These are phyloP conservation scores for Vitis riparia DNA, from an alignment of 164 flowering plant species.

Conservation along the genomic window DNA sequence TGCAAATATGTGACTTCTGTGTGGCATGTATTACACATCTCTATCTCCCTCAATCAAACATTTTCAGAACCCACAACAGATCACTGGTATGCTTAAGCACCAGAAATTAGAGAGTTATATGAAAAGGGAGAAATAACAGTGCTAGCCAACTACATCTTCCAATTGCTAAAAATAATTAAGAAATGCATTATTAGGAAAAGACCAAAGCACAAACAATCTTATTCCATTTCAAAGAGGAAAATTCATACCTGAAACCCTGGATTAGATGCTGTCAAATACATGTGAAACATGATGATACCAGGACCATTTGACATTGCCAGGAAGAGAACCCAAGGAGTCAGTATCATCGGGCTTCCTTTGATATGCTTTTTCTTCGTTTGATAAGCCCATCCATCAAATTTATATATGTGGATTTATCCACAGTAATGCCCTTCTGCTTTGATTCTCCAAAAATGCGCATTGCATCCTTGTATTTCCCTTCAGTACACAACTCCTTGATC, in stretches of 20 bases:
- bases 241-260: neutral
- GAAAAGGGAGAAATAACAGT: neutral
- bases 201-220: neutral
- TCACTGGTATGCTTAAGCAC: neutral
- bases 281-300: neutral
- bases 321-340: neutral
- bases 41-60: neutral
- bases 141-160: neutral
- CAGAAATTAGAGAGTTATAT: neutral
- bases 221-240: neutral
- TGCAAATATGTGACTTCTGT: neutral
- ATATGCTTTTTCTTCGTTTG: slow-evolving; percentile 57
- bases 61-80: neutral
- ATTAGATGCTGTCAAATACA: neutral
- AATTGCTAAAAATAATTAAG: neutral
- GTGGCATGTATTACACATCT: neutral
- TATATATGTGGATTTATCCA: slow-evolving; percentile 53
- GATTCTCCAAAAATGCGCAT: slow-evolving; percentile 46
- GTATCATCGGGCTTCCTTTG: slow-evolving; percentile 22
- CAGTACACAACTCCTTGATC: slow-evolving; percentile 58
- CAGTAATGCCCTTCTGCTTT: slow-evolving; percentile 44
- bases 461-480: slow-evolving; percentile 70
- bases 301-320: neutral
- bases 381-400: slow-evolving; percentile 67
- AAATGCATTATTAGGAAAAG: neutral